These are phyloP conservation scores for Coniferiporia sulphurascens DNA, from an alignment of 1,284 basidiomycete species.

Conservation along the genomic window DNA sequence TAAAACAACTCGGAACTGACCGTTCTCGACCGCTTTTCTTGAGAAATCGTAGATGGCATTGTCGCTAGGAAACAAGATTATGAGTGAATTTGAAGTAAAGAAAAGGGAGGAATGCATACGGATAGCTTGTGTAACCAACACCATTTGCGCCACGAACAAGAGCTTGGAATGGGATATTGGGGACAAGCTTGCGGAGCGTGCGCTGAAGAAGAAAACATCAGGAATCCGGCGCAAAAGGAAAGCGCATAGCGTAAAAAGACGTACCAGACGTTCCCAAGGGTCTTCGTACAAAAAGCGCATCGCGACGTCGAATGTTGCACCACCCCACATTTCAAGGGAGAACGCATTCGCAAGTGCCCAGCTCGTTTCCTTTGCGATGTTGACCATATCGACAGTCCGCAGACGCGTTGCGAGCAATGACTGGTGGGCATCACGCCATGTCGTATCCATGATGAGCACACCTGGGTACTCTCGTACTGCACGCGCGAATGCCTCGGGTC, in stretches of 20 bases:
- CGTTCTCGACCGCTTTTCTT: conserved; percentile 97
- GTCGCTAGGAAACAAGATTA: conserved; percentile 52
- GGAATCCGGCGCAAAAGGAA: background rate
- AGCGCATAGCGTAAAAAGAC: conserved; percentile 24
- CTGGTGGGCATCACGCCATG: conserved; percentile 99
- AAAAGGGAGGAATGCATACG: conserved; percentile 46
- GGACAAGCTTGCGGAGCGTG: conserved; percentile 91
- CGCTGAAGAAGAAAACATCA: conserved; percentile 45
- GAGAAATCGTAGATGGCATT: conserved; percentile 99
- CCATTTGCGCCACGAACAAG: conserved; percentile 98
- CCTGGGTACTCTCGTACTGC: conserved; percentile 97
- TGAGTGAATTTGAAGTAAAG: background rate
- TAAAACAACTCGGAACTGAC: conserved; percentile 28
- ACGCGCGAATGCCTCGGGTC: conserved; percentile 98
- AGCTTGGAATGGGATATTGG: conserved; percentile 98
- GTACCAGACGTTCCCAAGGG: conserved; percentile 94
- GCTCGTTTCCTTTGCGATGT: conserved; percentile 98
- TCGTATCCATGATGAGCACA: conserved; percentile 95
- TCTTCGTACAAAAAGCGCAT: conserved; percentile 99
- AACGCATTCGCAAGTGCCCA: conserved; percentile 95
- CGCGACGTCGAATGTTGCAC: conserved; percentile 98
- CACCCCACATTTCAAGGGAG: conserved; percentile 99
- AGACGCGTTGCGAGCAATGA: conserved; percentile 95
- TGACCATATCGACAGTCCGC: conserved; percentile 96
- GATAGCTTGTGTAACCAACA: conserved; percentile 98